Evolutionary conservation across 352 stramenopile genomes (phyloP), one percentile per base, ranked within the genome.

Genomic region (Peronospora destructor): DNA sequence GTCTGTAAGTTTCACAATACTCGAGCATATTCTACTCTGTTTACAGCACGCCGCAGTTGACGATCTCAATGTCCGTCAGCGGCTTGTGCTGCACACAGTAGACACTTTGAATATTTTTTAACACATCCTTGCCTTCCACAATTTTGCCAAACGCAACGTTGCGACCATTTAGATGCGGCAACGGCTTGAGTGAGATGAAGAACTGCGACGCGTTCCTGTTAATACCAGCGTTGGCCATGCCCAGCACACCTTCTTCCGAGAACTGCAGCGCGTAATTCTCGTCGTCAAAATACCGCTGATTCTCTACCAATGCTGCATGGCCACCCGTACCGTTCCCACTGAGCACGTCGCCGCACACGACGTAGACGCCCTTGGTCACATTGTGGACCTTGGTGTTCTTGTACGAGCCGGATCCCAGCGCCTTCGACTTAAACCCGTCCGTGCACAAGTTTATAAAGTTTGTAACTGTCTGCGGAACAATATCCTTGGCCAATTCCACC

Each of bases 171-270:
- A 94, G 64, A 63, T 94, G 83, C 23, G 83, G 80, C 56, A 88
- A 61, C 50, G 80, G 71, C 61, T 79, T 64, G 35, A 91, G 68
- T 51, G 81, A 97, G 58, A 99, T 98, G 71, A 99, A 99, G 71
- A 99, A 99, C 77, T 99, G 97, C 59, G 84, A 98, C 4, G 96
- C 96, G 73, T 99, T 99, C 38, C 97, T 99, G 74, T 98, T 94
- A 43, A 84, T 72, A 26, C 96, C 96, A 28, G 84, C 82, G 70
- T 99, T 99, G 29, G 97, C 97, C 97, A 99, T 99, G 56, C 82
- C 82, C 43, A 93, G 53, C 32, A 93, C 82, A 39, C 82, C 82
- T 49, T 84, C 64, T 54, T 93, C 79, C 32, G 79, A 79, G 53
- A 90, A 93, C 65, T 88, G 82, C 41, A 93, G 69, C 44, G 77